Conservation (phyloP, 192 early-diverging fungal genomes). For the Podila minutissima region DNA sequence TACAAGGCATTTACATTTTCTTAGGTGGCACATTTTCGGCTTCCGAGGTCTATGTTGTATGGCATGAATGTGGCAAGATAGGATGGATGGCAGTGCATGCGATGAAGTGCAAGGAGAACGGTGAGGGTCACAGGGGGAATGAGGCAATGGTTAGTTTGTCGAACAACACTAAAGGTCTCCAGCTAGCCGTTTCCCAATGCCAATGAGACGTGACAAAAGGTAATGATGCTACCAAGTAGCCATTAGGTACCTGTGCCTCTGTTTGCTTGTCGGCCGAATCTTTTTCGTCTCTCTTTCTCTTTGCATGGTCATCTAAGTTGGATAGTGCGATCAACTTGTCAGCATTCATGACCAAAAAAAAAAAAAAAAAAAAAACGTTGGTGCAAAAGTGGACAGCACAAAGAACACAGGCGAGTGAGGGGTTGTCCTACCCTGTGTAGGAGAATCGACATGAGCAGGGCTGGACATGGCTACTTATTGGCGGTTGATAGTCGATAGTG, state of each 20-base stretch:
- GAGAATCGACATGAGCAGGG: conserved; percentile 2
- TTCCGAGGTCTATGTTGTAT: conserved; percentile 10
- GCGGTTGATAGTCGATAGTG: background rate
- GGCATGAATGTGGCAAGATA: too few species aligned
- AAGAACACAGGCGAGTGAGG: background rate
- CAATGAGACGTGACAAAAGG: background rate
- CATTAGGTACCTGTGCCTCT: background rate
- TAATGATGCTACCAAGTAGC: conserved; percentile 4
- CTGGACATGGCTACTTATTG: background rate
- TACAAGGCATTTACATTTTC: conserved; percentile 32
- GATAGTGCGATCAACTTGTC: background rate
- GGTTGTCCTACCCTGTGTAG: background rate
- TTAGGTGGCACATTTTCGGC: conserved; percentile 41
- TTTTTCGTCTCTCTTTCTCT: conserved; percentile 38
- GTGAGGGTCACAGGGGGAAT: background rate
- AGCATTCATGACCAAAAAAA: background rate
- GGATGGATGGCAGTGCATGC: too few species aligned
- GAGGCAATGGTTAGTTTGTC: background rate
- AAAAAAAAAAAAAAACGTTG: too few species aligned
- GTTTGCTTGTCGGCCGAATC: conserved; percentile 29
- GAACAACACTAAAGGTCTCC: background rate
- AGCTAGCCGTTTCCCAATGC: background rate
- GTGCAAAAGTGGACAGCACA: background rate
- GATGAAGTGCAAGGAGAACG: too few species aligned
- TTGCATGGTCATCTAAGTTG: conserved; percentile 38